Evolutionary conservation across 805 yeast genomes (phyloP).

Genomic region (Tetrapisispora nanseiensis): DNA sequence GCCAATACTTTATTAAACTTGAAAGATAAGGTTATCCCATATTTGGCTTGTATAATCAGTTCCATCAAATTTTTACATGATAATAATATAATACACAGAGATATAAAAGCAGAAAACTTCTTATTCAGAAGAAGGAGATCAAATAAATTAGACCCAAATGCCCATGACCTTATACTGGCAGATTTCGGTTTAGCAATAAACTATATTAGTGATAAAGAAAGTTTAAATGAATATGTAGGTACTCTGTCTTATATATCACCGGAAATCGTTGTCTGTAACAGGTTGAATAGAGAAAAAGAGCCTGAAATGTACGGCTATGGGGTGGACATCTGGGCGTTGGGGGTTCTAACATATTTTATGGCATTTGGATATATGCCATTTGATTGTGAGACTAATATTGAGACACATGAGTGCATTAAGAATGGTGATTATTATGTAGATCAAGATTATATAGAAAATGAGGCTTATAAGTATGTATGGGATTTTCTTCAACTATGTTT

Average conservation of each 20-base stretch:
- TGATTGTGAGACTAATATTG: constrained; percentile 61
- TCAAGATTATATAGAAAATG: constrained; percentile 48
- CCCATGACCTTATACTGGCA: constrained; percentile 29
- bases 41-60: constrained; percentile 41
- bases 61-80: constrained; percentile 51
- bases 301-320: constrained; percentile 37
- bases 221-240: constrained; percentile 45
- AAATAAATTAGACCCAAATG: constrained; percentile 22
- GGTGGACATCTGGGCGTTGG: constrained; percentile 71
- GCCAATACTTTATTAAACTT: constrained; percentile 35
- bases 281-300: constrained; percentile 12
- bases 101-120: constrained; percentile 63
- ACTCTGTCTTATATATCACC: constrained; percentile 74
- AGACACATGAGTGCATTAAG: constrained; percentile 54
- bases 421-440: constrained; percentile 50
- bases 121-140: constrained; percentile 33
- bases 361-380: constrained; percentile 69
- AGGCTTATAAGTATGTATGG: constrained; percentile 36
- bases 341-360: constrained; percentile 61
- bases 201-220: constrained; percentile 23
- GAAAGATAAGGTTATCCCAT: constrained; percentile 40
- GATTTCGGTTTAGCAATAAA: constrained; percentile 54
- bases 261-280: constrained; percentile 41
- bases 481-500: constrained; percentile 49
- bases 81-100: constrained; percentile 58